Evolutionary conservation across 2,329 filamentous ascomycete species (phyloP).

Genomic region (Fusarium veterinarium): DNA sequence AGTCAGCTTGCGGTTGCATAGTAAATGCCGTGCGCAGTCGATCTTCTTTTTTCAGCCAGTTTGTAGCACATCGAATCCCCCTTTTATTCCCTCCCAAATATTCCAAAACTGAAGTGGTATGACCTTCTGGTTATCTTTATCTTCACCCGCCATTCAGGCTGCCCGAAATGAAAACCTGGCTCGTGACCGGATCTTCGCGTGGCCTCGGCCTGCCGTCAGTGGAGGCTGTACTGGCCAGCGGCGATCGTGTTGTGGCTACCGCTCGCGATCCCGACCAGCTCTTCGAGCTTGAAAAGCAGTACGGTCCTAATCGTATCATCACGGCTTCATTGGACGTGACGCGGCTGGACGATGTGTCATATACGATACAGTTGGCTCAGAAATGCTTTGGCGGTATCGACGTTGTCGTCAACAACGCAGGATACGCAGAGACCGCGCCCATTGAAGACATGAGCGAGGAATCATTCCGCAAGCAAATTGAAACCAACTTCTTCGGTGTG

Average conservation of each 20-base stretch:
- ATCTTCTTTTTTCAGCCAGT: too few species aligned
- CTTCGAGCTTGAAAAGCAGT: constrained; percentile 49
- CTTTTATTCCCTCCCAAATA: too few species aligned
- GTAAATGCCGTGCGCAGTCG: too few species aligned
- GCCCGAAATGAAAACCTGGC: constrained; percentile 45
- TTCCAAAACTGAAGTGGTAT: too few species aligned
- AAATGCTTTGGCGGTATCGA: constrained; percentile 66
- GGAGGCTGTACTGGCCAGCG: constrained; percentile 50
- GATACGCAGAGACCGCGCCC: constrained; percentile 55
- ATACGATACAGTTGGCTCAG: constrained; percentile 47
- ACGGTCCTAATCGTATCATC: constrained; percentile 57
- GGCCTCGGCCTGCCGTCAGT: constrained; percentile 59
- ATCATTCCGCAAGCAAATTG: constrained; percentile 64
- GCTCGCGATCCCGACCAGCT: constrained; percentile 52
- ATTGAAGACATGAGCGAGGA: constrained; percentile 63
- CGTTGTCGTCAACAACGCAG: constrained; percentile 59
- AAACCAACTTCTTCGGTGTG: constrained; percentile 70
- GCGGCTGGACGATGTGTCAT: constrained; percentile 56
- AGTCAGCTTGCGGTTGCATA: too few species aligned
- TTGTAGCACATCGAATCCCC: too few species aligned
- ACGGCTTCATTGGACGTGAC: constrained; percentile 63
- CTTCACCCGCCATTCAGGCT: too few species aligned
- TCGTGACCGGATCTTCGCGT: constrained; percentile 60
- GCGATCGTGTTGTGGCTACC: constrained; percentile 59
- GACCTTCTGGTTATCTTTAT: too few species aligned